Percentiles rank a stretch among this genome's conserved stretches.
Evolutionary conservation across 345 rosid species (phyloP).

Genomic region (Sonneratia caseolaris): DNA sequence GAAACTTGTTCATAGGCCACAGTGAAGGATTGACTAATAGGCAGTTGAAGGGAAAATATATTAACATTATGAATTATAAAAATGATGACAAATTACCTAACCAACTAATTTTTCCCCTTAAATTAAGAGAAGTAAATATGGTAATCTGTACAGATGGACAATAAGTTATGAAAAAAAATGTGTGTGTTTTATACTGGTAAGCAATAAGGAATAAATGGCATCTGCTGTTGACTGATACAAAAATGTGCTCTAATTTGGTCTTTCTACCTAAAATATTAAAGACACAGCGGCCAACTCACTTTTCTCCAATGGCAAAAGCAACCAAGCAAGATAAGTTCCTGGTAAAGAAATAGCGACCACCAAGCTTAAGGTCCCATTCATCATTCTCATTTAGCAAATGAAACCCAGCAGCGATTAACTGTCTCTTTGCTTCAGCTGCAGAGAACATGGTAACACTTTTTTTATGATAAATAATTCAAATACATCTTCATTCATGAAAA

Average conservation of each 20-base stretch:
- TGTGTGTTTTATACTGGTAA: background rate
- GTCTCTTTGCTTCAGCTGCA: conserved; percentile 79
- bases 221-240: background rate
- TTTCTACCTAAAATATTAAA: background rate
- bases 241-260: background rate
- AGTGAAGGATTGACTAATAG: background rate
- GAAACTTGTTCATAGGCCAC: background rate
- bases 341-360: conserved; percentile 89
- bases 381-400: conserved; percentile 63
- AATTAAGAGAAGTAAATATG: background rate
- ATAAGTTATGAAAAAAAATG: too few species aligned
- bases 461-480: background rate
- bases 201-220: too few species aligned
- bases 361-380: conserved; percentile 82
- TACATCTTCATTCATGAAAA: too few species aligned
- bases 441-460: background rate
- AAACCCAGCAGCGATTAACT: conserved; percentile 65
- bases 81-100: background rate
- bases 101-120: background rate
- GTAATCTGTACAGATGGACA: too few species aligned
- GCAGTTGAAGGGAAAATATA: background rate
- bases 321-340: conserved; percentile 89
- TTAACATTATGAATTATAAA: background rate
- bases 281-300: conserved; percentile 32
- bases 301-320: conserved; percentile 87